These are phyloP conservation scores for Hypholoma fasciculare DNA, from an alignment of 768 basidiomycete genomes.

Conservation along the genomic window DNA sequence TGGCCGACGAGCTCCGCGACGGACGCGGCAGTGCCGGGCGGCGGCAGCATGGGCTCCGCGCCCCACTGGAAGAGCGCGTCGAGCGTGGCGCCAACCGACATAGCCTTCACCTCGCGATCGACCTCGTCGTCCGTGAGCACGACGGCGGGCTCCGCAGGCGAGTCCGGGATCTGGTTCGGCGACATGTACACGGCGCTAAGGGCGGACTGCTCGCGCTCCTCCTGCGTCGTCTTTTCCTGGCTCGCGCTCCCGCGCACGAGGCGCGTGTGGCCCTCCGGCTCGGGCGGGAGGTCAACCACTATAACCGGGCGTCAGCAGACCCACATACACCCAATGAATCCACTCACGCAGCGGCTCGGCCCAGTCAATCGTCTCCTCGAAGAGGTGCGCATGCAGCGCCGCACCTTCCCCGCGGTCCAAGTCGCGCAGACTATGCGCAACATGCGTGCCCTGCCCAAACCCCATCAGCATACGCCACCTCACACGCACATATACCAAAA, in stretches of 20 bases:
- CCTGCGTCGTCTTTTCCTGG: conserved; percentile 68
- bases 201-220: conserved; percentile 76
- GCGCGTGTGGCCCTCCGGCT: conserved; percentile 49
- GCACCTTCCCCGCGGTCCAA: conserved; percentile 88
- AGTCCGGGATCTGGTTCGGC: conserved; percentile 71
- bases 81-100: conserved; percentile 71
- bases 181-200: conserved; percentile 76
- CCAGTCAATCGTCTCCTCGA: conserved; percentile 90
- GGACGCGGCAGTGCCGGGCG: conserved; percentile 35
- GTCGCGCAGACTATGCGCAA: conserved; percentile 74
- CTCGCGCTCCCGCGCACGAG: conserved; percentile 67
- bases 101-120: conserved; percentile 58
- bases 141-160: conserved; percentile 66
- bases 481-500: conserved; percentile 25
- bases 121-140: conserved; percentile 69
- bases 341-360: conserved; percentile 77
- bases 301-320: conserved; percentile 21
- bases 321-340: conserved; percentile 18
- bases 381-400: conserved; percentile 77
- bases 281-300: conserved; percentile 67
- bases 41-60: conserved; percentile 27
- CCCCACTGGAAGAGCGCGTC: conserved; percentile 65
- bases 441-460: conserved; percentile 66
- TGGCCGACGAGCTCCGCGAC: conserved; percentile 73
- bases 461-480: conserved; percentile 35